Evolutionary conservation across 208 protist genomes (phyloP).

Genomic region (Herpetomonas muscarum): DNA sequence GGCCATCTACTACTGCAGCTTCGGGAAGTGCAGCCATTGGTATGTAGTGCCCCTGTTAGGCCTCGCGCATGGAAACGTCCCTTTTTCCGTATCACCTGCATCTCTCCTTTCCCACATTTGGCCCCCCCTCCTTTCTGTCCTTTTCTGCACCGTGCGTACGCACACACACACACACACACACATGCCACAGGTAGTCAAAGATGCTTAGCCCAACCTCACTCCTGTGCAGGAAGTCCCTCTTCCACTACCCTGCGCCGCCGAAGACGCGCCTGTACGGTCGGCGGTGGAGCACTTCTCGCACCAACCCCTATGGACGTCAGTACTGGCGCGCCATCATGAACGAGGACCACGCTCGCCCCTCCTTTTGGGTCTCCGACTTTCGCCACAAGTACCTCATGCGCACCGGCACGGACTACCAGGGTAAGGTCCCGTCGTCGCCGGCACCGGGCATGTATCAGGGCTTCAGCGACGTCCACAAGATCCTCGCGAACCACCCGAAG

Average conservation of each 20-base stretch:
- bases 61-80: too few species aligned
- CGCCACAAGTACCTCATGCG: slow-evolving; percentile 80
- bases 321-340: slow-evolving; percentile 83
- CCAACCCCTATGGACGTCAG: slow-evolving; percentile 78
- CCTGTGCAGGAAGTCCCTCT: slow-evolving; percentile 56
- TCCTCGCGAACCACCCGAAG: slow-evolving; percentile 84
- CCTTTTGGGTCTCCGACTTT: slow-evolving; percentile 92
- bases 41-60: too few species aligned
- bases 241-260: slow-evolving; percentile 79
- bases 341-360: slow-evolving; percentile 75
- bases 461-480: slow-evolving; percentile 83
- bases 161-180: too few species aligned
- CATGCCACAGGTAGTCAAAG: too few species aligned
- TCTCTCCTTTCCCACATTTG: background rate
- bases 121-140: slow-evolving; percentile 1
- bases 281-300: slow-evolving; percentile 76
- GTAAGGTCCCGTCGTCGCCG: slow-evolving; percentile 76
- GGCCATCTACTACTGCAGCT: too few species aligned
- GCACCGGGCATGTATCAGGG: slow-evolving; percentile 86
- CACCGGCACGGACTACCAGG: slow-evolving; percentile 84
- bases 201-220: slow-evolving; percentile 50
- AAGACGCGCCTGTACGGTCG: slow-evolving; percentile 59
- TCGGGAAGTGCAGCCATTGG: too few species aligned
- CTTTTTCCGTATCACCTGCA: too few species aligned
- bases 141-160: slow-evolving; percentile 5